Evolutionary conservation across 2,329 filamentous ascomycete species (phyloP).

Genomic region (Neofusicoccum sp.): DNA sequence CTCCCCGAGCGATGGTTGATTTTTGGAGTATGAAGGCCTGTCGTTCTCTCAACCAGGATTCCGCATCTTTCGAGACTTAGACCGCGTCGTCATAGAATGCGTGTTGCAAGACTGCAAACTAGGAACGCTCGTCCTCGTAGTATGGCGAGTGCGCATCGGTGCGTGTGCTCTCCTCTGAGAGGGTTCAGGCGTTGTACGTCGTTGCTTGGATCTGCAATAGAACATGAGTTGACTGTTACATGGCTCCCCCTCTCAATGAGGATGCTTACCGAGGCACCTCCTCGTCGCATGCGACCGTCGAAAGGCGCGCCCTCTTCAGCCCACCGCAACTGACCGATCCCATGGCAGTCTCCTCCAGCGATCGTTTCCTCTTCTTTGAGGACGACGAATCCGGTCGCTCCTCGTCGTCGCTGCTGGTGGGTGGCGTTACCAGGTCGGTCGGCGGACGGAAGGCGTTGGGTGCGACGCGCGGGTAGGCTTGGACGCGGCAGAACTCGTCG

Average conservation of each 20-base stretch:
- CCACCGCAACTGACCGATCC: too few relatives aligned
- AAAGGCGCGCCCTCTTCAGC: not conserved
- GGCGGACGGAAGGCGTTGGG: too few relatives aligned
- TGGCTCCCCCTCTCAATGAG: not conserved
- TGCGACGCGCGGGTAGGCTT: not conserved
- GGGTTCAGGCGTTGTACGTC: not conserved
- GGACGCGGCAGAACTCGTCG: not conserved
- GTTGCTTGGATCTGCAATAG: not conserved
- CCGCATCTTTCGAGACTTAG: not conserved
- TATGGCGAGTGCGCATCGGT: not conserved
- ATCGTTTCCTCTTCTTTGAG: not conserved
- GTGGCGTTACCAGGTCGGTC: not conserved
- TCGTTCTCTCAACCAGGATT: not conserved
- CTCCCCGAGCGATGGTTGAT: not conserved
- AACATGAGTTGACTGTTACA: not conserved
- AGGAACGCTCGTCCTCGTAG: not conserved
- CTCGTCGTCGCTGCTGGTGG: conserved; percentile 1
- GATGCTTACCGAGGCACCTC: not conserved
- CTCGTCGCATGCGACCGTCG: not conserved
- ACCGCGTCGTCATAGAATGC: conserved; percentile 11
- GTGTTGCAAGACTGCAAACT: not conserved
- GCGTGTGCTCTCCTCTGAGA: not conserved
- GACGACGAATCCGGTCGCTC: not conserved
- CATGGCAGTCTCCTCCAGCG: too few relatives aligned
- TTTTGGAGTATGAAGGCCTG: not conserved